Conservation (phyloP, 1,284 basidiomycete genomes). For the Volvariella volvacea region DNA sequence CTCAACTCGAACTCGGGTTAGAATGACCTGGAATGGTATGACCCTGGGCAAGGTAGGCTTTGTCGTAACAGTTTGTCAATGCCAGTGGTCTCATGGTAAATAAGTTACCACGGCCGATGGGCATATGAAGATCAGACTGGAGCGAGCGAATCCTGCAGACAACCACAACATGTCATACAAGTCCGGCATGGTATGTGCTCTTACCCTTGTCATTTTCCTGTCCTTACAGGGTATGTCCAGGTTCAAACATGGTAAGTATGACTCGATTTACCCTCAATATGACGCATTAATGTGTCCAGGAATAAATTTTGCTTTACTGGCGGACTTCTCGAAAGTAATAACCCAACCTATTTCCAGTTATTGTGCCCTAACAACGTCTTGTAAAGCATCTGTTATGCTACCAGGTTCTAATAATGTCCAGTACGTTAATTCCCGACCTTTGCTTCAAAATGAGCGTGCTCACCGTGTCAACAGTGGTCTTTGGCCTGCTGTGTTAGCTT, state of each 20-base stretch:
- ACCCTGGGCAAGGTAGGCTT: conserved; percentile 24
- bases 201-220: neutral
- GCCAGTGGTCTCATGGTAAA: neutral
- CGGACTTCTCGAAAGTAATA: conserved; percentile 50
- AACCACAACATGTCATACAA: conserved; percentile 25
- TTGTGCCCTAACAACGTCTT: too few relatives aligned
- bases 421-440: conserved; percentile 15
- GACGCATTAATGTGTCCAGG: conserved; percentile 15
- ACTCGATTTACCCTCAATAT: neutral
- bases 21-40: conserved; percentile 37
- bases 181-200: conserved; percentile 19
- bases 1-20: conserved; percentile 5
- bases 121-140: conserved; percentile 17
- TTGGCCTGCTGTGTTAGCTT: conserved; percentile 48
- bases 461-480: too few relatives aligned
- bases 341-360: neutral
- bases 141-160: conserved; percentile 13
- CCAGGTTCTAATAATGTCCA: conserved; percentile 51
- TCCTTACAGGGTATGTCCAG: conserved; percentile 11
- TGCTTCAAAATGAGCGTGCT: too few relatives aligned
- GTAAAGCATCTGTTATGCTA: conserved; percentile 44
- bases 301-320: conserved; percentile 81
- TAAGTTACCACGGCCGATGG: conserved; percentile 19
- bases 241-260: conserved; percentile 25
- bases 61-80: neutral